Base-by-base conservation (phyloP, 2,329 filamentous ascomycete species). In the Basipetospora sp. region DNA sequence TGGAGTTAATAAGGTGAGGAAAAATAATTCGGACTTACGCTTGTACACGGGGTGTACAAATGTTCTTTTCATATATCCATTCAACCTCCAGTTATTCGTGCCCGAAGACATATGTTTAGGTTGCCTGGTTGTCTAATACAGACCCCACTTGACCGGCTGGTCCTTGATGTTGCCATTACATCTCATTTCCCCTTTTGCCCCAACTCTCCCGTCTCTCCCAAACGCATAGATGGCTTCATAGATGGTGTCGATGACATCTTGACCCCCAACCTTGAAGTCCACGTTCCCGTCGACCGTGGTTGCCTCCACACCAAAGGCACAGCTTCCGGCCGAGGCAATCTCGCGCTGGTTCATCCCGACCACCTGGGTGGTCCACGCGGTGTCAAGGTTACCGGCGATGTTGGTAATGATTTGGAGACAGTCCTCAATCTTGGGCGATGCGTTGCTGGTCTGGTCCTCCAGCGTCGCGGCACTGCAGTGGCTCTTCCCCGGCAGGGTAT, bases 211-310 rank as follows among this genome's bases (percentile, higher is more conserved):
- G 31, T 34, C 40, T 5, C 46, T 42, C 5, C 50, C 52, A 45
- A 52, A 60, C 30, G 42, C 38, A 2, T 40, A 42, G 17, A 59
- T 43, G 0, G 54, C 41, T 3, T 54, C 45, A 27, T 45, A 50
- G 41, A 59, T 55, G 30, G 58, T 43, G 38, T 59, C 54, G 31
- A 58, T 48, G 28, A 57, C 46, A 39, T 60, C 54, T 46, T 58
- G 53, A 13, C 48, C 53, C 37, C 55, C 51, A 9, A 56, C 43
- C n/a, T 49, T 40, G 41, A 55, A 58, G 17, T 49, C 20, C 18
- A 50, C 41, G 36, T 52, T 51, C 19, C 54, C 56, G 31, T 45
- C 38, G 13, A 35, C 41, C 2, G 38, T 44, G 8, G 35, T 48
- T 4, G 43, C 40, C 43, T 56, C 40, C 19, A 59, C 43, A 29